Evolutionary conservation across 306 rosid species (phyloP).

Genomic region (Trifolium subterraneum): DNA sequence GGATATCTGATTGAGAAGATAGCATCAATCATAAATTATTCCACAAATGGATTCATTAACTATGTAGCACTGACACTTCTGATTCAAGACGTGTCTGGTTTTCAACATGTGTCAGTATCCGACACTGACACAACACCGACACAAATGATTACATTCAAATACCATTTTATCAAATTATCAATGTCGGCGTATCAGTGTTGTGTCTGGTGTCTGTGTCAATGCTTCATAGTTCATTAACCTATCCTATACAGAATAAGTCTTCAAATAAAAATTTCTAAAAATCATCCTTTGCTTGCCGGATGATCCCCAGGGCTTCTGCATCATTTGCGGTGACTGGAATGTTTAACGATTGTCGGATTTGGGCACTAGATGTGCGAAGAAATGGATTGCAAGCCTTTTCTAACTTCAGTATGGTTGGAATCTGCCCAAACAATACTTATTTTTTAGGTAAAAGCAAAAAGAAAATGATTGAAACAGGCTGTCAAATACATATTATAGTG

Average conservation of each 20-base stretch:
- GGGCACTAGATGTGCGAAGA: constrained; percentile 69
- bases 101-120: background rate
- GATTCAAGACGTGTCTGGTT: background rate
- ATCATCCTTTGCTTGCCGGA: constrained; percentile 75
- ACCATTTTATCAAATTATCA: background rate
- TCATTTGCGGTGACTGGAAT: constrained; percentile 68
- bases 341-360: constrained; percentile 63
- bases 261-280: constrained; percentile 48
- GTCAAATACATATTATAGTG: constrained; percentile 1
- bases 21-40: constrained; percentile 30
- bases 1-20: constrained; percentile 30
- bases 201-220: background rate
- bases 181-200: background rate
- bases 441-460: constrained; percentile 1
- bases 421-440: constrained; percentile 45
- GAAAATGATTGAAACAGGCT: constrained; percentile 2
- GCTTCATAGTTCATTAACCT: constrained; percentile 7
- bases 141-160: background rate
- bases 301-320: constrained; percentile 72
- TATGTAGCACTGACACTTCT: background rate
- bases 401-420: constrained; percentile 71
- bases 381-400: constrained; percentile 90
- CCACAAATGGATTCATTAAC: constrained; percentile 29
- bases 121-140: background rate
- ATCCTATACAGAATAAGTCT: constrained; percentile 45